Evolutionary conservation across 148 eudicot genomes (phyloP), one percentile per base, ranked within the genome.

Genomic region (Cornus florida): DNA sequence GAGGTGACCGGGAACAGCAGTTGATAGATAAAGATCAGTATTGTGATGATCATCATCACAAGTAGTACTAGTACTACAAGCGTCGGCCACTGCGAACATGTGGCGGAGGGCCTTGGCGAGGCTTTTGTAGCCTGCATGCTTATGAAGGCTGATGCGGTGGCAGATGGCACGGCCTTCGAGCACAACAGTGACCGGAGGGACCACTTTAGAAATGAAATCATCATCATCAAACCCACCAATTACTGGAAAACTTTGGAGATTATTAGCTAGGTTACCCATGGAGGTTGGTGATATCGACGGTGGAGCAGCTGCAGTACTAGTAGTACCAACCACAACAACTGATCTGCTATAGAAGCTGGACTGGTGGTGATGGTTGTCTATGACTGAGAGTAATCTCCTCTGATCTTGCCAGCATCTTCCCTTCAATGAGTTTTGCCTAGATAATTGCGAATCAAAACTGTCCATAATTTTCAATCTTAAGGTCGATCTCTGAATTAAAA

Each of bases 111-210:
- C 92, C 77, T 35, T 80, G 24, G 96, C 98, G 12, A 94, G 65
- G 85, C 96, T 90, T 9, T 83, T 80, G 77, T 92, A 94, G 86
- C 86, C 84, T 0, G 72, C 75, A 53, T 88, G 98, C 33, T 86
- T 87, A 10, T 92, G 87, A 24, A 94, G 92, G 83, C 89, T 89
- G 65, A 94, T 85, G 0, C 94, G 89, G 57, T 94, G 96, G 83
- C 98, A 94, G 69, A 94, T 94, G 14, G 96, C 86, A 9, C 98
- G 89, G 22, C 98, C 97, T 86, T 94, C 98, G 0, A 94, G 85
- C 78, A 92, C 98, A 77, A 94, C 98, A 5, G 98, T 94, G 73
- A 93, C 91, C 11, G 92, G 83, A 8, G 98, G 98, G 10, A 88
- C 86, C 14, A 89, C 87, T 28, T 81, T 77, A 0, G 85, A 71